phyloP scores from a whole-genome alignment of 2,329 filamentous ascomycete species.

The Leptographium lundbergii region DNA sequence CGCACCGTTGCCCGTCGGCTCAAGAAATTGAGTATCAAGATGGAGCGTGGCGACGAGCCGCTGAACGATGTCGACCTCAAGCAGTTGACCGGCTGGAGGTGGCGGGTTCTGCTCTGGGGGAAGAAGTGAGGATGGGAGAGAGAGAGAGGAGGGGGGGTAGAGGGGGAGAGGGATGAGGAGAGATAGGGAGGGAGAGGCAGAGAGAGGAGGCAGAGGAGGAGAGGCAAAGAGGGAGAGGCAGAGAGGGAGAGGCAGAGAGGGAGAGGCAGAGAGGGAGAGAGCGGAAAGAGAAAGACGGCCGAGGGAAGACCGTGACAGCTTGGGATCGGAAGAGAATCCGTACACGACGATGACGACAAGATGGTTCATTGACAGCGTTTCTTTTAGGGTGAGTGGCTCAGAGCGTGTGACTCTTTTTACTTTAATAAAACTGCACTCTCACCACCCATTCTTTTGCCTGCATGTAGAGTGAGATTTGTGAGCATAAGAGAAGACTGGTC shows the following conservation, averaged over 20 bases:
- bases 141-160: too few relatives aligned
- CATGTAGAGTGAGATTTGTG: too few relatives aligned
- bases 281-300: too few relatives aligned
- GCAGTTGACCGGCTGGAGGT: slow-evolving; percentile 41
- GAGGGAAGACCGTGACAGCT: too few relatives aligned
- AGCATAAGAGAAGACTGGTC: too few relatives aligned
- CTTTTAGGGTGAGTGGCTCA: background rate
- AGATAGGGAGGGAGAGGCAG: too few relatives aligned
- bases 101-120: slow-evolving; percentile 38
- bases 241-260: too few relatives aligned
- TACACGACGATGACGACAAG: background rate
- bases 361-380: background rate
- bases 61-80: slow-evolving; percentile 36
- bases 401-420: background rate
- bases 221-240: too few relatives aligned
- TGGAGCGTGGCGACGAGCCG: slow-evolving; percentile 33
- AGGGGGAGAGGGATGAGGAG: background rate
- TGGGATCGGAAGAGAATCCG: too few relatives aligned
- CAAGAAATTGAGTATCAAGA: slow-evolving; percentile 31
- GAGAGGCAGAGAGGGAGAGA: too few relatives aligned
- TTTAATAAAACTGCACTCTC: background rate
- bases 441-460: background rate
- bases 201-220: too few relatives aligned
- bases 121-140: background rate
- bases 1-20: slow-evolving; percentile 37